phyloP scores from a whole-genome alignment of 176 grass and related monocot species.

The Eragrostis nindensis region DNA sequence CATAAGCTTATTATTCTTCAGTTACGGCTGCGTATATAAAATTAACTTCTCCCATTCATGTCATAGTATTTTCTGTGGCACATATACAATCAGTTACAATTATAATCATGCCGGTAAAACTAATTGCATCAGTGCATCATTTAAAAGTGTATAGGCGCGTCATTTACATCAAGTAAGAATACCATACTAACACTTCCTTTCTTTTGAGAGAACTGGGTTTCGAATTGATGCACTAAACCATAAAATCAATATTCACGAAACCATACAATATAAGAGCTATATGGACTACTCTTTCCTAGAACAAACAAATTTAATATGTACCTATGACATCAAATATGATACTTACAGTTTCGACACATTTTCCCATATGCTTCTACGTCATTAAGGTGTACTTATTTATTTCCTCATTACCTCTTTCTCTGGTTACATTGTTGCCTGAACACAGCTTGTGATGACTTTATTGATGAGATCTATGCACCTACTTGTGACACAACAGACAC shows the following conservation, averaged over 20 bases:
- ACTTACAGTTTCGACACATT: background rate
- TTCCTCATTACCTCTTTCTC: background rate
- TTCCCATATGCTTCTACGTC: background rate
- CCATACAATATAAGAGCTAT: background rate
- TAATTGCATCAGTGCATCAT: background rate
- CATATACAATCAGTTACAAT: background rate
- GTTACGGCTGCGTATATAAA: background rate
- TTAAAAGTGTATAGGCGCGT: too few relatives aligned
- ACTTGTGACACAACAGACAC: background rate
- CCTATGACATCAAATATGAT: background rate
- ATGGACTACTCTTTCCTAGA: background rate
- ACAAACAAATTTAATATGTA: too few relatives aligned
- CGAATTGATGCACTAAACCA: background rate
- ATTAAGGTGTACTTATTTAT: background rate
- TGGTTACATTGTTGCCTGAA: background rate
- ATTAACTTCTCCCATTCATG: background rate
- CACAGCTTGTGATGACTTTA: background rate
- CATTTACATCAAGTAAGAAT: too few relatives aligned
- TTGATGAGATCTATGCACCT: background rate
- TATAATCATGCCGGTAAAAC: background rate
- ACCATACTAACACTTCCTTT: conserved; percentile 1
- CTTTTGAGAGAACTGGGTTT: background rate
- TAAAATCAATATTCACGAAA: background rate
- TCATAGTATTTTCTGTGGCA: background rate
- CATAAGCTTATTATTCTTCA: background rate